Conservation (phyloP, 305 asterid genomes). For the Coffea humblotiana region DNA sequence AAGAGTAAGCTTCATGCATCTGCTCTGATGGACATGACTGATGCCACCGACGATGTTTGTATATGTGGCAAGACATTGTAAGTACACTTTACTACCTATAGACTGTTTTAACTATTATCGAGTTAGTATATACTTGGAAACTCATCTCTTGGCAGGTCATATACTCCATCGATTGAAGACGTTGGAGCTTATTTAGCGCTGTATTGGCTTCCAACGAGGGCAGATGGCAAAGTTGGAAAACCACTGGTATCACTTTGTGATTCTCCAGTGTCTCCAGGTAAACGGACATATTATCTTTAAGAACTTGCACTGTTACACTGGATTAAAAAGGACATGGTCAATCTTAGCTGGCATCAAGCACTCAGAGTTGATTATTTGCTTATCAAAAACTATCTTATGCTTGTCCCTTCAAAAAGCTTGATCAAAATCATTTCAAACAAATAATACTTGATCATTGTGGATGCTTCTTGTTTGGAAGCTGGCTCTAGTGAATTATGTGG, state of each 20-base stretch:
- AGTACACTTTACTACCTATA: slow-evolving; percentile 31
- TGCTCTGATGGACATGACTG: slow-evolving; percentile 54
- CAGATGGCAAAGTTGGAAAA: slow-evolving; percentile 73
- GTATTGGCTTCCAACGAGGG: slow-evolving; percentile 81
- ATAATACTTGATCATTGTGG: not conserved
- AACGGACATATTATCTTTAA: slow-evolving; percentile 4
- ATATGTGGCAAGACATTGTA: slow-evolving; percentile 60
- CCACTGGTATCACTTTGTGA: slow-evolving; percentile 70
- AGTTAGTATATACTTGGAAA: slow-evolving; percentile 10
- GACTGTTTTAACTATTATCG: slow-evolving; percentile 2
- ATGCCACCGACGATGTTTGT: slow-evolving; percentile 48
- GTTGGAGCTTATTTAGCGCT: slow-evolving; percentile 84
- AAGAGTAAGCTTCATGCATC: slow-evolving; percentile 63
- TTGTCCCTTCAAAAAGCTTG: not conserved
- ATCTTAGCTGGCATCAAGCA: not conserved
- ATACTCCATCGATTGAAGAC: slow-evolving; percentile 78
- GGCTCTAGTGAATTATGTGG: not conserved
- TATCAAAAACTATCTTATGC: not conserved
- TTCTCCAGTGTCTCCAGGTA: slow-evolving; percentile 88
- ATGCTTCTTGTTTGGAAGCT: not conserved
- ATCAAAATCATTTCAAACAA: not conserved
- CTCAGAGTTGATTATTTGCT: not conserved
- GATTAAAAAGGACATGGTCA: not conserved
- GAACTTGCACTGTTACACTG: not conserved
- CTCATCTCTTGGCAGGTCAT: slow-evolving; percentile 52